phyloP scores from a whole-genome alignment of 192 early-diverging fungal species.

The Umbelopsis vinacea region DNA sequence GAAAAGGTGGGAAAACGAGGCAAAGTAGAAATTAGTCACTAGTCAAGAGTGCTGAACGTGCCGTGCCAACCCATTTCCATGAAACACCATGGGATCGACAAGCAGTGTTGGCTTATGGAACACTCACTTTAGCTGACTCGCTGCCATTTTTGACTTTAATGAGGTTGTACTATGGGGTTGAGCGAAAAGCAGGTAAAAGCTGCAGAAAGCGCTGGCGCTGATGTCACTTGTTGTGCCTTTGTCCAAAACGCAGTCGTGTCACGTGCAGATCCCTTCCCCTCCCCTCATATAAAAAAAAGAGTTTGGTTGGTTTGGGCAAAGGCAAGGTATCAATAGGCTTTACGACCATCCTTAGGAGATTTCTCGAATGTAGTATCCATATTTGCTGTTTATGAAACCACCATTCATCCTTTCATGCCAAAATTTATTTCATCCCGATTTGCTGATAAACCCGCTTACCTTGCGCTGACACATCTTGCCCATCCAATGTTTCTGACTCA shows the following conservation, averaged over 20 bases:
- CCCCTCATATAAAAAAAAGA: no score
- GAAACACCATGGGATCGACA: not conserved
- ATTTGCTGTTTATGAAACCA: no score
- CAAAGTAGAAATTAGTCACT: not conserved
- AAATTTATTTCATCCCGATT: no score
- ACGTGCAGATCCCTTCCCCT: not conserved
- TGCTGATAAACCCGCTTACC: no score
- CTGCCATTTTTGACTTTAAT: constrained; percentile 18
- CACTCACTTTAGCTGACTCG: constrained; percentile 22
- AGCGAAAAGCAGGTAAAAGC: constrained; percentile 18
- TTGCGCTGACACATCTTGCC: no score
- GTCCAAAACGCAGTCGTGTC: constrained; percentile 16
- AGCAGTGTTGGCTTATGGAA: not conserved
- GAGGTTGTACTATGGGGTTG: not conserved
- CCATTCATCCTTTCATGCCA: no score
- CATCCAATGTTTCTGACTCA: no score
- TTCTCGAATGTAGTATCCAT: no score
- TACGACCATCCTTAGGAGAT: no score
- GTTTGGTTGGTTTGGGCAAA: not conserved
- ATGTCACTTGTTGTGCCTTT: constrained; percentile 25
- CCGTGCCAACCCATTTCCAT: not conserved
- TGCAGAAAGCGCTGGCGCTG: not conserved
- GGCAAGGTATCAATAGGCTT: no score
- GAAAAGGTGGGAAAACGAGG: not conserved
- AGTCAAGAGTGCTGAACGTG: not conserved